phyloP scores from a whole-genome alignment of 345 rosid genomes.

The Garcia nutans region DNA sequence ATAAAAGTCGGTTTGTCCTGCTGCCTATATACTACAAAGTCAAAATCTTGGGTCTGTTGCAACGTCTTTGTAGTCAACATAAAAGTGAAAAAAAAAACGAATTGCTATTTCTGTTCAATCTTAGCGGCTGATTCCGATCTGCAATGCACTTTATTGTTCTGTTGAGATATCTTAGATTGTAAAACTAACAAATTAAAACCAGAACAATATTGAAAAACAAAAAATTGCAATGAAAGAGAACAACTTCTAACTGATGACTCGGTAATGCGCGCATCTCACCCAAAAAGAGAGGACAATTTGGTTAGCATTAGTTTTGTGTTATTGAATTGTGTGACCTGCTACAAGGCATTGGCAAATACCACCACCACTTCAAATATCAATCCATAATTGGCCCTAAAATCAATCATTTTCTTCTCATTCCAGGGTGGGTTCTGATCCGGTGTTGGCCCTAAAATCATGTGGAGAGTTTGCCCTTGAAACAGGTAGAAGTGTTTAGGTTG shows the following conservation, averaged over 20 bases:
- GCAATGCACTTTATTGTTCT: no score
- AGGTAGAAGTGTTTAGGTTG: not conserved
- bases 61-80: not conserved
- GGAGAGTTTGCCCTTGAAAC: not conserved
- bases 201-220: no score
- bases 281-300: not conserved
- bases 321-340: not conserved
- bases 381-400: not conserved
- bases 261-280: not conserved
- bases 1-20: conserved; percentile 6
- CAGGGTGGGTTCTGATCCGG: not conserved
- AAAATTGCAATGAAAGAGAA: not conserved
- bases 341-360: not conserved
- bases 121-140: not conserved
- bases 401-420: not conserved
- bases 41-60: not conserved
- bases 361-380: not conserved
- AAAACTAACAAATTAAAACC: not conserved
- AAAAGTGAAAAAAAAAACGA: not conserved
- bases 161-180: not conserved
- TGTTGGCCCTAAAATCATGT: not conserved
- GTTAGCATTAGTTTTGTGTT: no score
- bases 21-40: not conserved
- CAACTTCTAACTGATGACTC: not conserved
- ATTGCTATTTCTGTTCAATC: not conserved